Evolutionary conservation across 306 rosid genomes (phyloP), one percentile per base, ranked within the genome.

Genomic region (Malus sieversii): DNA sequence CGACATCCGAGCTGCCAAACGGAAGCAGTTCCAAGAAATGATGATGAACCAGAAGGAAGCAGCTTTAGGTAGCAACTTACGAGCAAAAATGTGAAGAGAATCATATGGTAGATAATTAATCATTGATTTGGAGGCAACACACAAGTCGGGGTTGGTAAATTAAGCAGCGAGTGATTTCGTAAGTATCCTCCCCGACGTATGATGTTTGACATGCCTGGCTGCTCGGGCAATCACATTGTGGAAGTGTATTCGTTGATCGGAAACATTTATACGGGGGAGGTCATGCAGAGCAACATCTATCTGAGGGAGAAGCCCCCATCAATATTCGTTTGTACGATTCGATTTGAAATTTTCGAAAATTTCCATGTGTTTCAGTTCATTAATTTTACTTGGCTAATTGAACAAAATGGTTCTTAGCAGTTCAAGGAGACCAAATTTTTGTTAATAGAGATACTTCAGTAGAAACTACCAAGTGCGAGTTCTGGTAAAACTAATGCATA

Each of bases 1-100:
- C 35, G 97, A 92, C 83, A 75, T 95, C 73, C 84, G 97, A 55
- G 83, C 66, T 18, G 90, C 88, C 71, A 95, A 85, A 74, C 87
- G 76, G n/a, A 76, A 77, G 60, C 78, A 92, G 84, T 78, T 87
- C 55, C 87, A 84, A 77, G 87, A 87, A 20, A 71, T 75, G 77
- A 74, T 74, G 75, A 71, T 73, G 83, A 79, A 79, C 58, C 86
- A 45, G 38, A 83, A 77, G 62, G 76, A 79, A 74, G 40, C 77
- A 73, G 68, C 88, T 69, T 40, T 72, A 67, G 78, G 48, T 53
- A 88, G 85, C 80, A 68, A 60, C n/a, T 45, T 66, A 14, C 82
- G 68, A 78, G 18, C 44, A 22, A 10, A 80, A 29, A 61, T 4
- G 78, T 72, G 71, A 27, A 48, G 44, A 42, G 33, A 23, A 60